These are phyloP conservation scores for Juglanconis sp. DNA, from an alignment of 2,329 filamentous ascomycete species.

Conservation along the genomic window DNA sequence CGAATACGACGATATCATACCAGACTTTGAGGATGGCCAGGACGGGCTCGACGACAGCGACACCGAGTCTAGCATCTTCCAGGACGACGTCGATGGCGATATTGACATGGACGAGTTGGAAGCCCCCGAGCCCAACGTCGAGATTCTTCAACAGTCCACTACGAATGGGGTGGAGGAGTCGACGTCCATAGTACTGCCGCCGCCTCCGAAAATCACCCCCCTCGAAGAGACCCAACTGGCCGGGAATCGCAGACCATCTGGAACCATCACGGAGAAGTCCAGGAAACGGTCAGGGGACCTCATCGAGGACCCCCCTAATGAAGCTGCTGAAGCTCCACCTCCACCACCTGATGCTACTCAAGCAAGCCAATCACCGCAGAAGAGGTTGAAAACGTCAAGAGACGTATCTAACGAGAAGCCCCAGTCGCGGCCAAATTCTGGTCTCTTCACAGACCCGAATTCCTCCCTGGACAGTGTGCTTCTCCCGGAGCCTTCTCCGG, in stretches of 20 bases:
- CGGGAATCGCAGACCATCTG: slow-evolving; percentile 43
- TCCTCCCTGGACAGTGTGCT: slow-evolving; percentile 26
- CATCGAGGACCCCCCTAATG: slow-evolving; percentile 45
- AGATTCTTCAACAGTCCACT: slow-evolving; percentile 42
- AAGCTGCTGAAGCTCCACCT: slow-evolving; percentile 32
- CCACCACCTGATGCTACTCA: slow-evolving; percentile 32
- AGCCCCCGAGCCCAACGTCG: slow-evolving; percentile 41
- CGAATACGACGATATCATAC: slow-evolving; percentile 27
- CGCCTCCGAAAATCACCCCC: slow-evolving; percentile 47
- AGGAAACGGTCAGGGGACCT: slow-evolving; percentile 36
- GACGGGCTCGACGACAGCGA: slow-evolving; percentile 33
- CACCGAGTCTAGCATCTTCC: slow-evolving; percentile 40
- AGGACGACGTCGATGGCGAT: slow-evolving; percentile 41
- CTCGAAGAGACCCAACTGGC: slow-evolving; percentile 50
- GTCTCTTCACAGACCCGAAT: slow-evolving; percentile 19
- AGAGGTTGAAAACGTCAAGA: slow-evolving; percentile 24
- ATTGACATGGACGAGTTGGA: slow-evolving; percentile 38
- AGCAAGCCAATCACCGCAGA: slow-evolving; percentile 29
- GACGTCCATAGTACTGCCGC: slow-evolving; percentile 40
- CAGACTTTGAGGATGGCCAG: slow-evolving; percentile 24
- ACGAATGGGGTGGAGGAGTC: slow-evolving; percentile 13
- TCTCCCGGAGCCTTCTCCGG: slow-evolving; percentile 9
- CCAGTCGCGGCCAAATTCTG: slow-evolving; percentile 17
- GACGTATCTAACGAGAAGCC: slow-evolving; percentile 12
- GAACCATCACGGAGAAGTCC: slow-evolving; percentile 43